phyloP scores from a whole-genome alignment of 2,329 filamentous ascomycete genomes.

The Scytalidium sp. region DNA sequence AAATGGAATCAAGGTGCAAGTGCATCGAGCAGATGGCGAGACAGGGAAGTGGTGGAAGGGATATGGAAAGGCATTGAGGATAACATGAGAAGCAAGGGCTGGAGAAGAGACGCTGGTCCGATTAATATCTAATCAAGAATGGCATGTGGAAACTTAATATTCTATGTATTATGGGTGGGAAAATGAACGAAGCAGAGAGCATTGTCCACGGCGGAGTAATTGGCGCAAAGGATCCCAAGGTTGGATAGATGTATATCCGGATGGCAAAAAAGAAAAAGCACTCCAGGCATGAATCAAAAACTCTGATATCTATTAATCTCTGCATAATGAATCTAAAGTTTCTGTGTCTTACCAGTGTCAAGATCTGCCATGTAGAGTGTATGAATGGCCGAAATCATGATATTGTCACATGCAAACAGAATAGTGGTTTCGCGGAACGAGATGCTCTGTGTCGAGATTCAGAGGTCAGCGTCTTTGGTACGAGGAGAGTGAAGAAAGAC shows the following conservation, averaged over 20 bases:
- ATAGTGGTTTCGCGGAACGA: too few species aligned
- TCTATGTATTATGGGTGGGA: not conserved
- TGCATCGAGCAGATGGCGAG: slow-evolving; percentile 63
- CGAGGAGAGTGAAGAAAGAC: too few species aligned
- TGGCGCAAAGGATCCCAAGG: not conserved
- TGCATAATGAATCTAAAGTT: too few species aligned
- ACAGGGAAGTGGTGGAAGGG: slow-evolving; percentile 87
- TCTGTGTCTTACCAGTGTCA: too few species aligned
- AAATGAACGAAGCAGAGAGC: not conserved
- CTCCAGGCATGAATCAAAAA: not conserved
- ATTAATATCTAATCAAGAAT: slow-evolving; percentile 38
- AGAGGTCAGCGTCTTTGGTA: too few species aligned
- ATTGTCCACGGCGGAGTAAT: not conserved
- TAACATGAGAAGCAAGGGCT: slow-evolving; percentile 83
- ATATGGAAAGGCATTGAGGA: slow-evolving; percentile 89
- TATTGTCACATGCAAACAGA: too few species aligned
- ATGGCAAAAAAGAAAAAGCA: too few species aligned
- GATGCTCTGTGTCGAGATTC: too few species aligned
- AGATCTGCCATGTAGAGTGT: too few species aligned
- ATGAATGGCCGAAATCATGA: too few species aligned
- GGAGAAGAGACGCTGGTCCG: slow-evolving; percentile 70
- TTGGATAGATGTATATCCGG: not conserved
- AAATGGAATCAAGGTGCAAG: slow-evolving; percentile 63
- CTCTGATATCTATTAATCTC: too few species aligned
- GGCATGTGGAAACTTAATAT: not conserved